Conservation (phyloP, 495 filamentous ascomycete genomes). For the Aspergillus biplanus region DNA sequence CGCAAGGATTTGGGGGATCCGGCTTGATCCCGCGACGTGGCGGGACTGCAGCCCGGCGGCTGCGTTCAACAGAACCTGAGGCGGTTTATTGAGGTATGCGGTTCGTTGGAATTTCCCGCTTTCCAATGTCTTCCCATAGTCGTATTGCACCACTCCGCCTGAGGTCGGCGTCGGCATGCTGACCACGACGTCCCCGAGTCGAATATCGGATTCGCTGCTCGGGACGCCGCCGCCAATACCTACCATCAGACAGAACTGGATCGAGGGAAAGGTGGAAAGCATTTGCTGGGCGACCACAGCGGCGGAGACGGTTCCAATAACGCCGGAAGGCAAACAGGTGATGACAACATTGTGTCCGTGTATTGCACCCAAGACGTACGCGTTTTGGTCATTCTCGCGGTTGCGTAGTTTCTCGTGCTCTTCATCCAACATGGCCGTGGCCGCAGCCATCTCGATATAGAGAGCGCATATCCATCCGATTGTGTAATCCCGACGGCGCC, state of each 20-base stretch:
- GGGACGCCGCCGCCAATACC: conserved; percentile 2
- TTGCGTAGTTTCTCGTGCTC: neutral
- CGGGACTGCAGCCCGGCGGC: neutral
- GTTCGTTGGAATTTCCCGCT: neutral
- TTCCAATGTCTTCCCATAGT: neutral
- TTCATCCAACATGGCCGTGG: neutral
- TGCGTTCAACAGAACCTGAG: neutral
- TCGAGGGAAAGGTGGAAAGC: neutral
- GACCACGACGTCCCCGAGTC: conserved; percentile 4
- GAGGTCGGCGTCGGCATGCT: neutral
- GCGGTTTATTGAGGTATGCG: neutral
- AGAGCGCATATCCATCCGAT: conserved; percentile 2
- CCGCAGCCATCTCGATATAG: neutral
- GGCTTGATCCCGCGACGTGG: neutral
- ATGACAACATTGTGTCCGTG: neutral
- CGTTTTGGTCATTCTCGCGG: neutral
- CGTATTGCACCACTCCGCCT: neutral
- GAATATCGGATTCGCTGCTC: neutral
- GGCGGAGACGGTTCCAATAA: neutral
- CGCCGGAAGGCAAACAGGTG: neutral
- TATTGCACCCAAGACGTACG: neutral
- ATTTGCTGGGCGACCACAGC: neutral
- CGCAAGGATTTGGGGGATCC: neutral
- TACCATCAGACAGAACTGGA: neutral
- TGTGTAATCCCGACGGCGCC: neutral